phyloP scores from a whole-genome alignment of 163 green algal genomes.

The Volvox carteri region DNA sequence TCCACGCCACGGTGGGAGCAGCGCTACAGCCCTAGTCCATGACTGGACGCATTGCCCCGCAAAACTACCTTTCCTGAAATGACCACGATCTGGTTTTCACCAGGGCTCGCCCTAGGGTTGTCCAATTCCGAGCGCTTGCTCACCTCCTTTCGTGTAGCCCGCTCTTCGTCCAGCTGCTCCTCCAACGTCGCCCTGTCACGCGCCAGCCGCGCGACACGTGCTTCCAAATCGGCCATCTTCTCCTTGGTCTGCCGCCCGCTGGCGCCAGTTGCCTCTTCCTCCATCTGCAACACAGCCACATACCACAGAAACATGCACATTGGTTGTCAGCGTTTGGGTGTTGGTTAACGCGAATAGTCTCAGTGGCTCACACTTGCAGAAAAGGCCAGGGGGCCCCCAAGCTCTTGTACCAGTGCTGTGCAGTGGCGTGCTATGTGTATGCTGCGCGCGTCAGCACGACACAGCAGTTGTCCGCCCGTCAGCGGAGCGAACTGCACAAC shows the following conservation, averaged over 20 bases:
- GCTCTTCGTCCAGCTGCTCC: conserved; percentile 68
- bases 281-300: conserved; percentile 52
- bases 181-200: conserved; percentile 57
- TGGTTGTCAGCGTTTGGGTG: background rate
- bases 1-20: too few relatives aligned
- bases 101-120: too few relatives aligned
- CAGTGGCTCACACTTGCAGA: too few relatives aligned
- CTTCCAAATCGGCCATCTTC: conserved; percentile 61
- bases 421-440: conserved; percentile 19
- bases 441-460: background rate
- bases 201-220: conserved; percentile 1
- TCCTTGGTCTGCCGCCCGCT: conserved; percentile 47
- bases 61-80: too few relatives aligned
- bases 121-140: too few relatives aligned
- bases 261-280: background rate
- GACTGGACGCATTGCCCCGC: too few relatives aligned
- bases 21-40: too few relatives aligned
- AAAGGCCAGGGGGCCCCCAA: too few relatives aligned
- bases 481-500: too few relatives aligned
- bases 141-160: conserved; percentile 50
- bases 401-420: conserved; percentile 51
- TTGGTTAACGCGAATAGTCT: too few relatives aligned
- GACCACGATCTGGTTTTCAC: too few relatives aligned
- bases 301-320: background rate
- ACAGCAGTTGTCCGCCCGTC: background rate